A percentile compares a stretch with the other conserved stretches of the same genome.
phyloP scores from a whole-genome alignment of 139 green algal genomes.

The Micractinium sp. region DNA sequence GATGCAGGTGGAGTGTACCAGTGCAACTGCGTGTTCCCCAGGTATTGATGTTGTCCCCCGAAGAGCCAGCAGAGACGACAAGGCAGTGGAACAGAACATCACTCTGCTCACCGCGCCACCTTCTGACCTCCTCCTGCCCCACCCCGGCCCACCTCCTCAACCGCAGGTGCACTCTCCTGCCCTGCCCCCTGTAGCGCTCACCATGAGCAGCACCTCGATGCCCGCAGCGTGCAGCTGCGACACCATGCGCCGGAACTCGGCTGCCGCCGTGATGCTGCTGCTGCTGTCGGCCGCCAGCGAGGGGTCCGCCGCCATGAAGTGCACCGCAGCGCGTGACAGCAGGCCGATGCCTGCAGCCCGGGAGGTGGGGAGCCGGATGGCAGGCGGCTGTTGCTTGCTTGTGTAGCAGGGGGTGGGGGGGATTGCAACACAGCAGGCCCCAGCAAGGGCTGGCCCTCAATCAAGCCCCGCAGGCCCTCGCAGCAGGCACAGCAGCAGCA shows the following conservation, averaged over 20 bases:
- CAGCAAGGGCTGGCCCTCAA: background rate
- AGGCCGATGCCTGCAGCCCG: constrained; percentile 12
- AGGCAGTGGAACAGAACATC: no score
- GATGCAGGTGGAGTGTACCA: background rate
- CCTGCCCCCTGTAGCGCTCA: background rate
- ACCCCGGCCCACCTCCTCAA: no score
- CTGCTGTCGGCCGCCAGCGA: constrained; percentile 34
- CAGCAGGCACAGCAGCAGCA: background rate
- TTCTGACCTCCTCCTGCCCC: no score
- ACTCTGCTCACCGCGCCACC: no score
- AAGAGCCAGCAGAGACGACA: no score
- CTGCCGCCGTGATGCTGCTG: constrained; percentile 37
- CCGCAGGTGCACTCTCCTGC: no score
- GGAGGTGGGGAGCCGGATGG: background rate
- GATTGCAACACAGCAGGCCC: background rate
- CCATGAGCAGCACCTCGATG: constrained; percentile 50
- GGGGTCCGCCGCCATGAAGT: constrained; percentile 65
- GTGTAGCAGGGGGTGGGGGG: background rate
- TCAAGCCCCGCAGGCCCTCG: background rate
- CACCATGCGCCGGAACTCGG: constrained; percentile 71
- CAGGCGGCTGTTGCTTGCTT: background rate
- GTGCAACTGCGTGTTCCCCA: no score
- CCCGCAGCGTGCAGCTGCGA: constrained; percentile 62
- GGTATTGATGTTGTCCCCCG: no score
- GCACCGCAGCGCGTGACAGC: constrained; percentile 50